Evolutionary conservation across 2,329 filamentous ascomycete genomes (phyloP).

Genomic region (Trichoderma sp.): DNA sequence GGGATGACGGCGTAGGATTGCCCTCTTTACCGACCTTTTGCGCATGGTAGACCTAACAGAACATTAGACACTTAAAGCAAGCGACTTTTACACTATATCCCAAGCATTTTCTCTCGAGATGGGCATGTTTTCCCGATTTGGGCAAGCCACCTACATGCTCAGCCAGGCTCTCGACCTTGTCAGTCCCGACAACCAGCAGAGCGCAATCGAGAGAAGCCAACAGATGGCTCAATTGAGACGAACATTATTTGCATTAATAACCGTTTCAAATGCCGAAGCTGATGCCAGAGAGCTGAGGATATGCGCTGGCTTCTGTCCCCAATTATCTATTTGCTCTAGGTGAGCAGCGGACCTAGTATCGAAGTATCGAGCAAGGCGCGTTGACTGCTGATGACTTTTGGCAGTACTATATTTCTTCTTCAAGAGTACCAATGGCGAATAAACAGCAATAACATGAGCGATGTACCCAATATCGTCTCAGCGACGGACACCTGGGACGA

Average conservation of each 20-base stretch:
- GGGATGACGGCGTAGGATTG: slow-evolving; percentile 1
- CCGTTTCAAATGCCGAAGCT: slow-evolving; percentile 3
- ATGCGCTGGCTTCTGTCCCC: slow-evolving; percentile 6
- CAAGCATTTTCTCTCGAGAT: not conserved
- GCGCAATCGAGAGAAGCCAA: not conserved
- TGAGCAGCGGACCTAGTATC: not conserved
- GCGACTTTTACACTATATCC: slow-evolving; percentile 1
- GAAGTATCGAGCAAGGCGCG: not conserved
- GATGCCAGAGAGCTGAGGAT: not conserved
- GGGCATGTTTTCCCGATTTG: slow-evolving; percentile 10
- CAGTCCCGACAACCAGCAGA: slow-evolving; percentile 5
- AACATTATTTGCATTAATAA: not conserved
- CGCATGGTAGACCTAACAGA: not conserved
- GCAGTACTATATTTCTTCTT: not conserved
- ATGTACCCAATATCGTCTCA: not conserved
- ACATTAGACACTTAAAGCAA: not conserved
- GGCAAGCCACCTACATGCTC: slow-evolving; percentile 5
- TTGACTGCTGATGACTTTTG: not conserved
- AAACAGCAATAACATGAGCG: not conserved
- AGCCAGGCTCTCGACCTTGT: slow-evolving; percentile 11
- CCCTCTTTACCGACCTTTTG: not conserved
- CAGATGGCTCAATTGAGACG: slow-evolving; percentile 2
- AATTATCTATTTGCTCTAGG: not conserved
- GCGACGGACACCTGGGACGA: not conserved
- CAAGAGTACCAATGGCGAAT: not conserved